A percentile compares a stretch with the other conserved stretches of the same genome.
Evolutionary conservation across 1,284 basidiomycete genomes (phyloP).

Genomic region (Puccinia hordei): DNA sequence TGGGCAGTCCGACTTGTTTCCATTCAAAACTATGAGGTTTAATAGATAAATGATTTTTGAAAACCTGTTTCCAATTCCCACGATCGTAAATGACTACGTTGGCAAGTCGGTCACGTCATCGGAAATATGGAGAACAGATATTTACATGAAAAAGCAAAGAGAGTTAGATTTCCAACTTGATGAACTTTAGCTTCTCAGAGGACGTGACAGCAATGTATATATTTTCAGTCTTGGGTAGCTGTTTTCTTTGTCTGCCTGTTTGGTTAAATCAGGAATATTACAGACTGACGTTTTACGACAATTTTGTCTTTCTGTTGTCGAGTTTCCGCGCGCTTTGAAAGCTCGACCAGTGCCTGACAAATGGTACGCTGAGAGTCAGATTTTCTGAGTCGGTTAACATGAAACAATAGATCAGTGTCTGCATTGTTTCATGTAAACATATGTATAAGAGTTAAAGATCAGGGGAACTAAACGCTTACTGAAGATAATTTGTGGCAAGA

Average conservation of each 20-base stretch:
- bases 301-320: constrained; percentile 63
- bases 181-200: not conserved
- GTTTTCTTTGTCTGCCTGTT: not conserved
- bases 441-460: not conserved
- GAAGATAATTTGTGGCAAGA: constrained; percentile 66
- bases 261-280: not conserved
- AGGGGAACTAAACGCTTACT: constrained; percentile 18
- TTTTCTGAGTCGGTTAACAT: constrained; percentile 55
- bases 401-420: not conserved
- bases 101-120: too few species aligned
- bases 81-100: constrained; percentile 68
- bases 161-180: constrained; percentile 2
- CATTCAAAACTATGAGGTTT: constrained; percentile 62
- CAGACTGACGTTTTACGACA: constrained; percentile 62
- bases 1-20: constrained; percentile 66
- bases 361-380: constrained; percentile 66
- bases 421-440: not conserved
- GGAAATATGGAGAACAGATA: not conserved
- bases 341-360: constrained; percentile 65
- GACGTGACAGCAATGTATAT: not conserved
- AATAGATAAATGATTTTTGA: constrained; percentile 45
- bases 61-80: constrained; percentile 66
- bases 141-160: not conserved
- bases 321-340: constrained; percentile 64
- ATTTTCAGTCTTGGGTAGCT: not conserved